Evolutionary conservation across 2,329 filamentous ascomycete species (phyloP), one percentile per base, ranked within the genome.

Genomic region (Monosporascus sp.): DNA sequence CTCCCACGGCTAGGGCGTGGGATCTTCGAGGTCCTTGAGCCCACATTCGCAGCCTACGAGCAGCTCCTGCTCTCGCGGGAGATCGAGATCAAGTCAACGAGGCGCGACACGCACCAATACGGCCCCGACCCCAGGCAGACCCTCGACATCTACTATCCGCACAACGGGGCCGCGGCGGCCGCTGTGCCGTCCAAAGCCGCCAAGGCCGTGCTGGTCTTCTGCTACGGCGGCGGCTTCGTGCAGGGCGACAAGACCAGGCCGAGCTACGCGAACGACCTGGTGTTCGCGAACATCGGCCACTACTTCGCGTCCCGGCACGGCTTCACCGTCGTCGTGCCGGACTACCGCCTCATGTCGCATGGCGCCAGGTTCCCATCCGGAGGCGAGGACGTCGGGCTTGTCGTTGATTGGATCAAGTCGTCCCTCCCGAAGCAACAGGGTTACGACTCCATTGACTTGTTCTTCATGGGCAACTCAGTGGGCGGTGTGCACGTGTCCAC

Each of bases 291-390:
- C 54, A 47, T 74, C 4, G 72, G 70, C 6, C 63, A 70, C 46
- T 73, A 66, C 63, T 74, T 73, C 60, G 65, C 70, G 7, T 57
- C 67, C 27, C 61, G 58, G 6, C 63, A 60, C 48, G 69, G 70
- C 27, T 63, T 70, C 47, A 68, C 63, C 6, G 66, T 69, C 15
- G 57, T 73, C 27, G 61, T 74, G 14, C 60, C 67, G 1, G 71
- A 75, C 52, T 75, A 74, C 55, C 62, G 72, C 14, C 63, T 73
- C 17, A 57, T 72, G 18, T 58, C 62, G 4, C 70, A 75, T 47
- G 70, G 67, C n/a, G 72, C 70, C 1, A 61, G 53, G 17, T 74
- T 67, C 52, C 72, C 72, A 1, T 72, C 70, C 6, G 72, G 72
- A 17, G 72, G 71, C 47, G 67, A 73, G 55, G 72, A 74, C 50